Evolutionary conservation across 2,329 filamentous ascomycete species (phyloP).

Genomic region (Sarocladium strictum): DNA sequence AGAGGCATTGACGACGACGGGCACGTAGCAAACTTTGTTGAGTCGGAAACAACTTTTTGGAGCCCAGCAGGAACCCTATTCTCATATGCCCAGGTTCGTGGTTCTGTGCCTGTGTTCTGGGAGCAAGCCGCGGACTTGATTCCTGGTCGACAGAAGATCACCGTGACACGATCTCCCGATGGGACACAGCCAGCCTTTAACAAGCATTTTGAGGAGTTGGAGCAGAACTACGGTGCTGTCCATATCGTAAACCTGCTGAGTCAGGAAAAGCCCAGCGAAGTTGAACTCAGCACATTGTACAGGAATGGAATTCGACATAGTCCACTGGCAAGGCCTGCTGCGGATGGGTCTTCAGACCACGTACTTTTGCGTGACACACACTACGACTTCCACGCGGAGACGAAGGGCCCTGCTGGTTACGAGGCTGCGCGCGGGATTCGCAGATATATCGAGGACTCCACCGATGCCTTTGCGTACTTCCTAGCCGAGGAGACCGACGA

Average conservation of each 20-base stretch:
- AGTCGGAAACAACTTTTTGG: constrained; percentile 92
- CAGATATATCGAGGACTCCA: constrained; percentile 69
- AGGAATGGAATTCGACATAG: constrained; percentile 70
- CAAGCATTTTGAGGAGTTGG: constrained; percentile 86
- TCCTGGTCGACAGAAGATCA: constrained; percentile 91
- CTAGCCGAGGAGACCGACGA: constrained; percentile 68
- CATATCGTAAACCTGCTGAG: constrained; percentile 95
- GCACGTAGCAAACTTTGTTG: constrained; percentile 97
- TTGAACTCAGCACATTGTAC: constrained; percentile 76
- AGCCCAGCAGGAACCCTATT: constrained; percentile 72
- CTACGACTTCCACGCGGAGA: constrained; percentile 96
- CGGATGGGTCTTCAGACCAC: constrained; percentile 56
- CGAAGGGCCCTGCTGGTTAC: constrained; percentile 78
- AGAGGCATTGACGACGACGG: constrained; percentile 96
- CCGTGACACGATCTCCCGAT: constrained; percentile 79
- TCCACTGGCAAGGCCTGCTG: constrained; percentile 57
- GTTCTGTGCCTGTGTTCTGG: constrained; percentile 95
- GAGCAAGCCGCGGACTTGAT: constrained; percentile 85
- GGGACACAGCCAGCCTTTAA: constrained; percentile 93
- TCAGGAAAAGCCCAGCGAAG: constrained; percentile 78
- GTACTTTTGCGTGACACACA: constrained; percentile 75
- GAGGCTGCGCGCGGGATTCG: constrained; percentile 85
- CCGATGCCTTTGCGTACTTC: constrained; percentile 89
- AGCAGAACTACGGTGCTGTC: constrained; percentile 80
- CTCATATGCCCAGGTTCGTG: constrained; percentile 88